These are phyloP conservation scores for Dactylorhiza incarnata DNA, from an alignment of 106 monocot genomes.

Conservation along the genomic window DNA sequence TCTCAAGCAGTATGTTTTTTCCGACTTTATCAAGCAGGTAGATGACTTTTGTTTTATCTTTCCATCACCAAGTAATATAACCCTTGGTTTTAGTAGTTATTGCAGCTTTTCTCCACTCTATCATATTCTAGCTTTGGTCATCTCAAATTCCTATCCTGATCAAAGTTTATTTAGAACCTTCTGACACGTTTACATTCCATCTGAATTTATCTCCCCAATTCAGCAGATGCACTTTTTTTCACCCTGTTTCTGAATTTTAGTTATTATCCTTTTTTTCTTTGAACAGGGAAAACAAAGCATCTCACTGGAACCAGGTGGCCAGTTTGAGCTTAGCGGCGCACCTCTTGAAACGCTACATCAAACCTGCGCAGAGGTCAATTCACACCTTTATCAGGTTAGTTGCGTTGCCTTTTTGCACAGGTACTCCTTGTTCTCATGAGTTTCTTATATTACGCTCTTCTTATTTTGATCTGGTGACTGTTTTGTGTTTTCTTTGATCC, in stretches of 20 bases:
- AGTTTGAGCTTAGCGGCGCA: slow-evolving; percentile 98
- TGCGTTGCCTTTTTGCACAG: background rate
- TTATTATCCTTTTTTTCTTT: background rate
- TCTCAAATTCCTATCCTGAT: too few species aligned
- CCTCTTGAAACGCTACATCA: slow-evolving; percentile 96
- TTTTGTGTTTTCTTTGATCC: background rate
- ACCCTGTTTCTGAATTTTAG: background rate
- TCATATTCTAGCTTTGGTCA: too few species aligned
- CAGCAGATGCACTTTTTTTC: background rate
- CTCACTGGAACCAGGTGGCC: slow-evolving; percentile 93
- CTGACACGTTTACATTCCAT: too few species aligned
- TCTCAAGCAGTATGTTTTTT: background rate
- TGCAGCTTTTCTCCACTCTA: too few species aligned
- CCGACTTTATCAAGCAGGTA: background rate
- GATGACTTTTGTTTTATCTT: background rate
- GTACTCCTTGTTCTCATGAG: background rate
- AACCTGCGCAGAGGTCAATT: slow-evolving; percentile 98
- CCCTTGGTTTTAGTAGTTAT: too few species aligned
- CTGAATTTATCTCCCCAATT: background rate
- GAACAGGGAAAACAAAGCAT: slow-evolving; percentile 91
- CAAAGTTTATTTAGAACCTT: too few species aligned
- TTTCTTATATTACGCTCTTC: background rate
- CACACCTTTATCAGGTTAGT: slow-evolving; percentile 94
- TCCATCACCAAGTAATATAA: background rate
- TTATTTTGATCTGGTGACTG: background rate